These are phyloP conservation scores for Petunia hybrid DNA, from an alignment of 305 asterid species.

Conservation along the genomic window DNA sequence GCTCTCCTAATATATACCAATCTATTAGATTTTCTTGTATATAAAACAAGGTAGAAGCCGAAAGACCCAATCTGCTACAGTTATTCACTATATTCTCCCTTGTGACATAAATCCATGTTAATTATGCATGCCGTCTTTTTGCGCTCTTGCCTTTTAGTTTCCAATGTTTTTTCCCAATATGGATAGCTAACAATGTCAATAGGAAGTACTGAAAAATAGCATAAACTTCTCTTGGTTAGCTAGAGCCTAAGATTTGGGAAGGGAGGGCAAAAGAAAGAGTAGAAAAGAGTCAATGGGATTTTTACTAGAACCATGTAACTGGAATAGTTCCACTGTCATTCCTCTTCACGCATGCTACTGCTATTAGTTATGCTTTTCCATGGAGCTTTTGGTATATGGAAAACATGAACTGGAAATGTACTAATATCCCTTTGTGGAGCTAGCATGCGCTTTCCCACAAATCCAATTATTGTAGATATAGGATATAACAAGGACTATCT, in stretches of 20 bases:
- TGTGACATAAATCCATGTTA: neutral
- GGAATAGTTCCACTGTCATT: neutral
- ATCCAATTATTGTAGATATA: neutral
- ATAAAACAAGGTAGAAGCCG: neutral
- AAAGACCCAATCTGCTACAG: neutral
- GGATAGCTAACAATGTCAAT: constrained; percentile 10
- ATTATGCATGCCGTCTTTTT: neutral
- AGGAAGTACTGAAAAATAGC: neutral
- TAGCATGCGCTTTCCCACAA: no score
- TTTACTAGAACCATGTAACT: neutral
- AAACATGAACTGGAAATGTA: no score
- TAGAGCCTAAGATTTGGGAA: constrained; percentile 6
- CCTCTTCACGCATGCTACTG: no score
- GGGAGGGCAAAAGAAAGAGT: neutral
- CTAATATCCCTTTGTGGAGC: no score
- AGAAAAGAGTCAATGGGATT: neutral
- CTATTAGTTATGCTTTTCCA: no score
- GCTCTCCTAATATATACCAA: constrained; percentile 23
- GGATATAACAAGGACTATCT: neutral
- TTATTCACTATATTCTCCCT: neutral
- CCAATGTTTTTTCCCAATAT: neutral
- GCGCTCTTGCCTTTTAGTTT: neutral
- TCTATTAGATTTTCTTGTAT: neutral
- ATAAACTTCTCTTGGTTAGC: constrained; percentile 9
- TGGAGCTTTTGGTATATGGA: no score